Evolutionary conservation across 768 basidiomycete species (phyloP).

Genomic region (Calvatia gigantea): DNA sequence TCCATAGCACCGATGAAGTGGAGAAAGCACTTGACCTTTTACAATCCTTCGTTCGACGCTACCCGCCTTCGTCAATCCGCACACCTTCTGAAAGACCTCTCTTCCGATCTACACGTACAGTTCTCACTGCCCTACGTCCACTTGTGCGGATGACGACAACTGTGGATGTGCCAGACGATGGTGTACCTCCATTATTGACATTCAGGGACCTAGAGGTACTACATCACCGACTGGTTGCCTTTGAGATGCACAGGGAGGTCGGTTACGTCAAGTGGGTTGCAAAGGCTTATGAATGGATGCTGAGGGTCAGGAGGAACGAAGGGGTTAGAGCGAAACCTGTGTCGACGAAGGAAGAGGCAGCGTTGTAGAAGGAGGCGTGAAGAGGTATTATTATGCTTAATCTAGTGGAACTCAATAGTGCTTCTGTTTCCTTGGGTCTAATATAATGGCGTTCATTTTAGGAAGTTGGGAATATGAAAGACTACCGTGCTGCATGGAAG

Average conservation of each 20-base stretch:
- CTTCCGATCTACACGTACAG: conserved; percentile 56
- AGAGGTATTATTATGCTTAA: no score
- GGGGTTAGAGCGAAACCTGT: conserved; percentile 6
- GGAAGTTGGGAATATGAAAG: no score
- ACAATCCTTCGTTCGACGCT: conserved; percentile 56
- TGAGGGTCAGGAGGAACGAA: conserved; percentile 57
- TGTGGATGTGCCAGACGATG: conserved; percentile 64
- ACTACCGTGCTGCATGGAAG: no score
- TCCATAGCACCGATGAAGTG: conserved; percentile 41
- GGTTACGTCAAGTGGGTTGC: conserved; percentile 71
- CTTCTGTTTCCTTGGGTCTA: no score
- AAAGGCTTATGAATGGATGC: conserved; percentile 67
- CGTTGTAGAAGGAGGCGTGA: no score
- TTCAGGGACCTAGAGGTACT: conserved; percentile 78
- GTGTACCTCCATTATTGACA: conserved; percentile 74
- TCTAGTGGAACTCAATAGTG: no score
- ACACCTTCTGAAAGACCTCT: conserved; percentile 38
- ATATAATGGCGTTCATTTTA: no score
- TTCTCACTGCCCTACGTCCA: conserved; percentile 53
- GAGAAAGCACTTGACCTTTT: conserved; percentile 55
- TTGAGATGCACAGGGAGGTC: conserved; percentile 43
- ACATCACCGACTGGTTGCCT: conserved; percentile 64
- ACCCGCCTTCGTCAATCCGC: conserved; percentile 56
- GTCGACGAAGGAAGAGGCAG: not conserved
- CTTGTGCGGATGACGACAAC: conserved; percentile 67